Percentiles rank a stretch among this genome's conserved stretches.
Evolutionary conservation across 495 filamentous ascomycete genomes (phyloP).

Genomic region (Astrocystis sublimbata): DNA sequence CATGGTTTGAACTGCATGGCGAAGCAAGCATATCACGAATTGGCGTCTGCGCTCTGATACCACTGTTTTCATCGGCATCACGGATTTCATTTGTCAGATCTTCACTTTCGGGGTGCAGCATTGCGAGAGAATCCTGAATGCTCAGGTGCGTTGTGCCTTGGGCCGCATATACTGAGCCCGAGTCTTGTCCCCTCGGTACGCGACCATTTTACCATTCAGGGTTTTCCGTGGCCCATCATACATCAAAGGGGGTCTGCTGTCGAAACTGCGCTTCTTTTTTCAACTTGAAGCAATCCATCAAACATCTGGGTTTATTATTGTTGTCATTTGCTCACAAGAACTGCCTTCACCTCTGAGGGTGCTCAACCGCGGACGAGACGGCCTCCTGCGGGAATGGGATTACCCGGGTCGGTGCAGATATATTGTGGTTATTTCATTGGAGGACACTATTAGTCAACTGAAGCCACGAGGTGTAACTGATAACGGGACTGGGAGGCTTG

Average conservation of each 20-base stretch:
- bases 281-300: neutral
- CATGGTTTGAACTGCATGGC: constrained; percentile 40
- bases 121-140: constrained; percentile 5
- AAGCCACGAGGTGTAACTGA: constrained; percentile 10
- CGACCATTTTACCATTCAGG: neutral
- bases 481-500: constrained; percentile 10
- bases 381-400: neutral
- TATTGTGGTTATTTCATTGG: constrained; percentile 3
- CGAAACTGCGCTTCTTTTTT: neutral
- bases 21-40: constrained; percentile 42
- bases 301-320: constrained; percentile 9
- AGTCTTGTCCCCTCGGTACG: neutral
- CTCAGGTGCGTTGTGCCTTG: neutral
- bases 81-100: constrained; percentile 30
- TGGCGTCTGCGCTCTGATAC: constrained; percentile 40
- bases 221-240: neutral
- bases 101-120: neutral
- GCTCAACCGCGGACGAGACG: neutral
- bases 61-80: constrained; percentile 38
- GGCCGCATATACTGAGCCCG: constrained; percentile 1
- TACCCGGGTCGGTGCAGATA: neutral
- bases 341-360: neutral
- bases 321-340: constrained; percentile 11
- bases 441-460: constrained; percentile 8
- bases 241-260: neutral